Conservation (phyloP, 345 rosid species). For the Cardamine chenopodiifolia region DNA sequence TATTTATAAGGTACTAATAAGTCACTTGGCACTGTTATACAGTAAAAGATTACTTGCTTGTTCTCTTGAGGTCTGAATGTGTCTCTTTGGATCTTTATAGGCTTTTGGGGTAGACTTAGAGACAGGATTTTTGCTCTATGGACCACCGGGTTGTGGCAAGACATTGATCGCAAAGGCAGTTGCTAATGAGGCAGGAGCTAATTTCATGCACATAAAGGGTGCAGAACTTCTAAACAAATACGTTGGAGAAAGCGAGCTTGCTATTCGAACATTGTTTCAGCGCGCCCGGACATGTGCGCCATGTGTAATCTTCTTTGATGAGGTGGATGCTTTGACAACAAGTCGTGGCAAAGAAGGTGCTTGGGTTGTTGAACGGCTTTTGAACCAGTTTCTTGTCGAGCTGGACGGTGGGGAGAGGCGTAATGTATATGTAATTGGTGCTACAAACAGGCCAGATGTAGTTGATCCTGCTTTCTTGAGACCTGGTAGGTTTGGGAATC, state of each 20-base stretch:
- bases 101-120: conserved; percentile 73
- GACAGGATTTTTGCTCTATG: conserved; percentile 93
- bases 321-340: conserved; percentile 95
- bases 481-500: conserved; percentile 94
- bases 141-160: conserved; percentile 99
- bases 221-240: conserved; percentile 89
- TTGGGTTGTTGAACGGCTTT: conserved; percentile 45
- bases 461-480: conserved; percentile 85
- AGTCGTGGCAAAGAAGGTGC: conserved; percentile 92
- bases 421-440: conserved; percentile 89
- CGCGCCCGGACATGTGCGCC: conserved; percentile 91
- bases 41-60: conserved; percentile 8
- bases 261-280: conserved; percentile 70
- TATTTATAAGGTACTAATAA: conserved; percentile 60
- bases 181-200: conserved; percentile 96
- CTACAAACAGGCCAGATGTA: conserved; percentile 92
- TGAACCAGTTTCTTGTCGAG: conserved; percentile 74
- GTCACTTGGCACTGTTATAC: neutral
- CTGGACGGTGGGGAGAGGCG: conserved; percentile 80
- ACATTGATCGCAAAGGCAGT: conserved; percentile 96
- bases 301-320: conserved; percentile 89
- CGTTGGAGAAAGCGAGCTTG: conserved; percentile 97
- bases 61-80: conserved; percentile 24
- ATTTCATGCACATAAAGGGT: conserved; percentile 94
- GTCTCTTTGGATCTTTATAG: conserved; percentile 55